phyloP scores from a whole-genome alignment of 2,329 filamentous ascomycete genomes.

The Verticillium albo-atrum region DNA sequence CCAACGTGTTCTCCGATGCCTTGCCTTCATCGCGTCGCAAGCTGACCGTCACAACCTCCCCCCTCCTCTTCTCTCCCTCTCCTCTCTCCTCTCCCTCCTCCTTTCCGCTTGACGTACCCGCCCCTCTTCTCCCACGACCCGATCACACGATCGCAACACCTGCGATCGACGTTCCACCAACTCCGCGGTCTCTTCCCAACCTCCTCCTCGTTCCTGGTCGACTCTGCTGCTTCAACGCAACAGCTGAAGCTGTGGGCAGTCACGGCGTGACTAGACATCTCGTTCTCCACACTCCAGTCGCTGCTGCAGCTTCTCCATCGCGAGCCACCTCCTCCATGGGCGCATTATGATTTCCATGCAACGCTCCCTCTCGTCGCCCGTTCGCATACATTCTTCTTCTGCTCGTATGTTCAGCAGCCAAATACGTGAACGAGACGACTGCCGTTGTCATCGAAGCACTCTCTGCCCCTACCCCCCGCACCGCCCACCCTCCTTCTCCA shows the following conservation, averaged over 20 bases:
- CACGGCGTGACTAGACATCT: neutral
- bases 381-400: constrained; percentile 48
- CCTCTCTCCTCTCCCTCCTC: neutral
- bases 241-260: neutral
- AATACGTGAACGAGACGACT: neutral
- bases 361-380: constrained; percentile 58
- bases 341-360: constrained; percentile 57
- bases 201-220: neutral
- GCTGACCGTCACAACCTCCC: neutral
- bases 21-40: neutral
- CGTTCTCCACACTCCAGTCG: neutral
- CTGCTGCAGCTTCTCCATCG: neutral
- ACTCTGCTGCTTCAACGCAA: neutral
- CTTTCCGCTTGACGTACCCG: neutral
- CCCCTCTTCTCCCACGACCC: neutral
- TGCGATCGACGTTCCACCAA: neutral
- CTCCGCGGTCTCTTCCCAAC: neutral
- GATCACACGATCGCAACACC: neutral
- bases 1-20: neutral
- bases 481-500: constrained; percentile 4
- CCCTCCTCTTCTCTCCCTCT: neutral
- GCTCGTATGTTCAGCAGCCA: constrained; percentile 47
- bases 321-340: constrained; percentile 29
- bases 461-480: neutral
- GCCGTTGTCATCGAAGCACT: neutral